Evolutionary conservation across 352 stramenopile genomes (phyloP), one percentile per base, ranked within the genome.

Genomic region (Pythium rishiriense): DNA sequence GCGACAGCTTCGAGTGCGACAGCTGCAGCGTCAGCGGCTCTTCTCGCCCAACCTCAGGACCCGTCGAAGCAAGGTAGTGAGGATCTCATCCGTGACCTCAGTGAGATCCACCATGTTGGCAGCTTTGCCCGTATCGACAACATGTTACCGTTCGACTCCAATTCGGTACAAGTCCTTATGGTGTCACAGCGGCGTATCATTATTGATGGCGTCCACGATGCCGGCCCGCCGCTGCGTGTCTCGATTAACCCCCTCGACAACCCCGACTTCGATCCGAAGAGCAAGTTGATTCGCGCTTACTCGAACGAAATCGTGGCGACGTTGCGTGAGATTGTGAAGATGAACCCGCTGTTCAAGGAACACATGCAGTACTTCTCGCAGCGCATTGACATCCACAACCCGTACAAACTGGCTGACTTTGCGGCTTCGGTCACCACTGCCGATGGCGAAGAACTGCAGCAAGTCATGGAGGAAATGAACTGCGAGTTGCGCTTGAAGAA

Each of bases 371-470:
- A 98, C 69, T 99, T 99, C 69, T 96, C 92, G 28, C 92, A 98
- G 72, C 76, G 91, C 21, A 85, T 98, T 39, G 93, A 98, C 68
- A 93, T 97, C 25, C 90, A 97, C 71, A 97, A 99, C 78, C 96
- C 97, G 8, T 99, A 98, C 80, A 96, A 97, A 60, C 73, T 99
- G n/a, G 96, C 97, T 0, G 97, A 99, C 73, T 99, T 99, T 88
- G 97, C 96, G 0, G 96, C 97, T 6, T 93, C 85, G 1, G 83
- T 99, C 2, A 98, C 93, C n/a, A 97, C 93, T 8, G 91, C 90
- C 2, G 94, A 98, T 69, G 91, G 84, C 31, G 79, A 98, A 28
- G 96, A 98, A 67, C 60, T 97, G 35, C 91, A 97, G 69, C 83
- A 92, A 35, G 87, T 98, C 17, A 90, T 99, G 75, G 96, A 98